Percentiles rank a stretch among this genome's conserved stretches.
Evolutionary conservation across 2,329 filamentous ascomycete species (phyloP).

Genomic region (Graphilbum fragrans): DNA sequence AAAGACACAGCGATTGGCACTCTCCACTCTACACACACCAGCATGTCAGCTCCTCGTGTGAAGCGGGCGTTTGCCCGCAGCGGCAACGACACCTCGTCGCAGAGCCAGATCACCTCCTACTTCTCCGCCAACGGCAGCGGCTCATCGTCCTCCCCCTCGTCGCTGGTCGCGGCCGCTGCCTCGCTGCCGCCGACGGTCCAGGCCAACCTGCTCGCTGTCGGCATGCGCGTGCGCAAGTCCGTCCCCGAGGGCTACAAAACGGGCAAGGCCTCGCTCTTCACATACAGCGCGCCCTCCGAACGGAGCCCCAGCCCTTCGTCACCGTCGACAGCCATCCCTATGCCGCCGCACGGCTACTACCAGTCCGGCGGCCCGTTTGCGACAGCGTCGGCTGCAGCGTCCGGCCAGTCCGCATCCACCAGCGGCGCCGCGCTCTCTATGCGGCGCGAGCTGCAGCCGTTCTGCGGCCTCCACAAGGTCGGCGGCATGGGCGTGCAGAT

Average conservation of each 20-base stretch:
- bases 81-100: conserved; percentile 38
- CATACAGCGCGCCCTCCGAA: too few species aligned
- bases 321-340: not conserved
- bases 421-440: conserved; percentile 2
- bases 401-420: not conserved
- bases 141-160: conserved; percentile 3
- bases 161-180: conserved; percentile 23
- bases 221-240: conserved; percentile 88
- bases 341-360: not conserved
- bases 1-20: too few species aligned
- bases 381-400: not conserved
- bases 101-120: conserved; percentile 51
- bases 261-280: too few species aligned
- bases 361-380: not conserved
- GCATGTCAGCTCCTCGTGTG: conserved; percentile 31
- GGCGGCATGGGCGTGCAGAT: conserved; percentile 54
- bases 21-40: too few species aligned
- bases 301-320: too few species aligned
- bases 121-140: conserved; percentile 29
- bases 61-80: conserved; percentile 53
- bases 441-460: conserved; percentile 58
- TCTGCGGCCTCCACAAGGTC: conserved; percentile 68
- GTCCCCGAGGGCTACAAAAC: conserved; percentile 94
- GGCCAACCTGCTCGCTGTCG: conserved; percentile 76
- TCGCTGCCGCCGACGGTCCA: conserved; percentile 55